Base-by-base conservation (phyloP, 768 basidiomycete genomes). In the Mycena haematopus region DNA sequence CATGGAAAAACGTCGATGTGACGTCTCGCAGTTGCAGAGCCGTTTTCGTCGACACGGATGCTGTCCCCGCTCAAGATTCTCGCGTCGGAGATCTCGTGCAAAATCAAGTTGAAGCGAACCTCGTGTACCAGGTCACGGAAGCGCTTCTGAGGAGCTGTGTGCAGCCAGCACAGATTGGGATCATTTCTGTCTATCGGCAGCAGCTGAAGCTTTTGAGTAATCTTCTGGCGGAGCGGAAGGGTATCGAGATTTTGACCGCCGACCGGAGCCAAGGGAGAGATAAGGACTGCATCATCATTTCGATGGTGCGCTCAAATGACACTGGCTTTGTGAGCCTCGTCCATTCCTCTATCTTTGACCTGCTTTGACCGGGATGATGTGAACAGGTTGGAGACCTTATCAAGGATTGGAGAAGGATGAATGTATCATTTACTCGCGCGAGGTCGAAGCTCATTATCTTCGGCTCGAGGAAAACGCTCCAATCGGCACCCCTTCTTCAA, bases 391-490 rank as follows among this genome's bases (percentile, higher is more conserved):
- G 97, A 10, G 95, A 98, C 56, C 82, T 99, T 2, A 80, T 99
- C 25, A 93, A 91, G 68, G 97, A 99, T 72, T 98, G 96, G 96
- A 83, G 97, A 38, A 77, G 97, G 35, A 89, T 98, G 82, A 99
- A 99, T 71, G 97, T 99, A 19, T 91, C 95, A 8, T 94, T 99
- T 74, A 98, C 96, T 0, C 89, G 97, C 17, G 96, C 96, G 0
- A 87, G 90, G 57, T 85, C 86, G 35, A 99, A 99, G 77, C 79
- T 99, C 2, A 81, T 98, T 74, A 90, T 99, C 60, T 82, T 99
- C 68, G 96, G 97, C 5, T 96, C 94, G 0, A 82, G 89, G 44
- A 84, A 77, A 69, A 99, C 96, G 1, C 80, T 99, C 11, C 73
- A 84, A 44, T 71, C 74, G 27, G 83, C 85, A 0, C 75, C 86